Evolutionary conservation across 176 grass and related monocot species (phyloP).

Genomic region (Thalia dealbata): DNA sequence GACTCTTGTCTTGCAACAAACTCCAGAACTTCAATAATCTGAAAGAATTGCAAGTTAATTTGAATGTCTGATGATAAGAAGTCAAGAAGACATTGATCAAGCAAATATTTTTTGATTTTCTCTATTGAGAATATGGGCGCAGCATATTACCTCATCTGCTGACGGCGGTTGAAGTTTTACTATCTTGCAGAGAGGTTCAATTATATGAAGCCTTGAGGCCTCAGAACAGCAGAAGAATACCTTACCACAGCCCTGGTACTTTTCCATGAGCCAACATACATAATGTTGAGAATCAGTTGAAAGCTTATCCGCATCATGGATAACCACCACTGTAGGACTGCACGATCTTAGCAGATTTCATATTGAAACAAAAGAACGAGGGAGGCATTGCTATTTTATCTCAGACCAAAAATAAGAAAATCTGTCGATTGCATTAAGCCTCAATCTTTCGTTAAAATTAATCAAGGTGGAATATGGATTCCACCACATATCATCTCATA

Average conservation of each 20-base stretch:
- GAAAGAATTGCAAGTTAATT: slow-evolving; percentile 3
- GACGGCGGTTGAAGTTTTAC: slow-evolving; percentile 52
- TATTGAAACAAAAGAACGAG: no score
- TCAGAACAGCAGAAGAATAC: slow-evolving; percentile 55
- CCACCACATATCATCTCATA: no score
- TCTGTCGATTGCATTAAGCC: no score
- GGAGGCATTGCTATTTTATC: no score
- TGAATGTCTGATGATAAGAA: slow-evolving; percentile 1
- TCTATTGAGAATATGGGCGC: background rate
- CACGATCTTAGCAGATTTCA: background rate
- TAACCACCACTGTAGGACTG: slow-evolving; percentile 31
- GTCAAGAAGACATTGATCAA: slow-evolving; percentile 8
- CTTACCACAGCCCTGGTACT: slow-evolving; percentile 42
- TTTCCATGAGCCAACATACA: slow-evolving; percentile 45
- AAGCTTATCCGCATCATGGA: slow-evolving; percentile 50
- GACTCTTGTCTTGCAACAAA: slow-evolving; percentile 43
- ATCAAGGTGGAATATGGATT: no score
- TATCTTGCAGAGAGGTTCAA: slow-evolving; percentile 36
- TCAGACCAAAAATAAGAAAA: no score
- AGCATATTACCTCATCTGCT: slow-evolving; percentile 30
- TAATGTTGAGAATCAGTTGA: slow-evolving; percentile 53
- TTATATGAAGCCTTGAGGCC: slow-evolving; percentile 51
- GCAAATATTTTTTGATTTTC: background rate
- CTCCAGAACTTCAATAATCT: slow-evolving; percentile 60
- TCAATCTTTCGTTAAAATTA: no score